These are phyloP conservation scores for Gaeumannomyces tritici DNA, from an alignment of 2,329 filamentous ascomycete genomes.

Conservation along the genomic window DNA sequence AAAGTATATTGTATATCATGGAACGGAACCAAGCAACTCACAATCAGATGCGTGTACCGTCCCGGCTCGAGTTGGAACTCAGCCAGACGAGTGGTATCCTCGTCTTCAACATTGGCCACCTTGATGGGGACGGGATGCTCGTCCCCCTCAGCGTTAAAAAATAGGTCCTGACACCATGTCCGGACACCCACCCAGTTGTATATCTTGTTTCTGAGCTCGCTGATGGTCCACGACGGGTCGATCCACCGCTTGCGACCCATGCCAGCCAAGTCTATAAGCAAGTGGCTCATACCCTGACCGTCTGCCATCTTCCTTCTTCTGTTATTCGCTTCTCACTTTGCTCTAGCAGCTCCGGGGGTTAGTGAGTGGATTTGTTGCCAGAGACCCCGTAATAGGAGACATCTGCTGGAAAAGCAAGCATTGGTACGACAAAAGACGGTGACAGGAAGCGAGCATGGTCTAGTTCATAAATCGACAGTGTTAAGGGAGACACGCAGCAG, in stretches of 20 bases:
- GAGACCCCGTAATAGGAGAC: too few species aligned
- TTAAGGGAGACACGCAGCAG: too few species aligned
- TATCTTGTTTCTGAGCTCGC: slow-evolving; percentile 74
- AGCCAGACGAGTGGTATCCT: slow-evolving; percentile 58
- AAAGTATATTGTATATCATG: too few species aligned
- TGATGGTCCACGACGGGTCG: slow-evolving; percentile 84
- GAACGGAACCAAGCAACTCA: slow-evolving; percentile 20
- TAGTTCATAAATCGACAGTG: too few species aligned
- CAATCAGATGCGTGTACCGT: slow-evolving; percentile 72
- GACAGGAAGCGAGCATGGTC: too few species aligned
- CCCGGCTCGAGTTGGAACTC: slow-evolving; percentile 59
- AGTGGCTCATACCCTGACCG: too few species aligned
- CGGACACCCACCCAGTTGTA: slow-evolving; percentile 91
- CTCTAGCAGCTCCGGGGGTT: too few species aligned
- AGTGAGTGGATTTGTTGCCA: too few species aligned
- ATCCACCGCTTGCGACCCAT: slow-evolving; percentile 81
- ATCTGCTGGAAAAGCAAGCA: too few species aligned
- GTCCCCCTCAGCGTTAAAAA: slow-evolving; percentile 54
- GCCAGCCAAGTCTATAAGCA: slow-evolving; percentile 67
- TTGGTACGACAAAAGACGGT: too few species aligned
- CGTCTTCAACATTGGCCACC: slow-evolving; percentile 60
- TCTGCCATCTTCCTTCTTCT: slow-evolving; percentile 64
- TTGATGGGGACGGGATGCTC: slow-evolving; percentile 56
- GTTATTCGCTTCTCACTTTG: not conserved
- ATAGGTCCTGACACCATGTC: slow-evolving; percentile 66